Evolutionary conservation across 176 grass and related monocot species (phyloP).

Genomic region (Dactylis glomerata): DNA sequence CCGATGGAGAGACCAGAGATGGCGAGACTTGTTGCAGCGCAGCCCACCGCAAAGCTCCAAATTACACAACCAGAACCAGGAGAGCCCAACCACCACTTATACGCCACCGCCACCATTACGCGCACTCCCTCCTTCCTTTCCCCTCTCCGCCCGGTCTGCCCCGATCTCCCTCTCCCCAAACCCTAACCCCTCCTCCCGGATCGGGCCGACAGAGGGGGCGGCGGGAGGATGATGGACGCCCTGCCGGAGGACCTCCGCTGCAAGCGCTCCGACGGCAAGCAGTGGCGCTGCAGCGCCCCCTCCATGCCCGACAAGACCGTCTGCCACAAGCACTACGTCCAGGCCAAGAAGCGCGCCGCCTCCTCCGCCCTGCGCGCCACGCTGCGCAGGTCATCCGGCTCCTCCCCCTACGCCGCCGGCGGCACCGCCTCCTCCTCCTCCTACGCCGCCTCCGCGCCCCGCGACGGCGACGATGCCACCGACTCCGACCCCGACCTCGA

Average conservation of each 20-base stretch:
- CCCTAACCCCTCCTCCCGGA: slow-evolving; percentile 45
- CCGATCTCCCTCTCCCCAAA: slow-evolving; percentile 19
- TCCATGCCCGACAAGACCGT: slow-evolving; percentile 98
- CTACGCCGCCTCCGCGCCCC: neutral
- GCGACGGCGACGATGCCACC: neutral
- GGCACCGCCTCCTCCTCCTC: neutral
- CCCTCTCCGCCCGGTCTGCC: neutral
- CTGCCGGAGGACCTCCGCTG: slow-evolving; percentile 84
- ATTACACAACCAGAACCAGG: slow-evolving; percentile 30
- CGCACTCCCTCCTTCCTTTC: neutral
- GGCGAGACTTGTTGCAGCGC: slow-evolving; percentile 44
- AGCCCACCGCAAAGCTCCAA: slow-evolving; percentile 33
- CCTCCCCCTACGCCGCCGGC: neutral
- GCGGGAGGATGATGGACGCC: slow-evolving; percentile 53
- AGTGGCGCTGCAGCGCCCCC: slow-evolving; percentile 91
- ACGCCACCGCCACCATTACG: slow-evolving; percentile 29
- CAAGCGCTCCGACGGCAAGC: slow-evolving; percentile 99
- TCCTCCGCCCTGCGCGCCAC: slow-evolving; percentile 80
- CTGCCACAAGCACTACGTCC: slow-evolving; percentile 97
- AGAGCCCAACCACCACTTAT: slow-evolving; percentile 41
- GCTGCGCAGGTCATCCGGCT: slow-evolving; percentile 50
- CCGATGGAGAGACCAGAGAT: neutral
- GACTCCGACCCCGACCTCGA: slow-evolving; percentile 15
- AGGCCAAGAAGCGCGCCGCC: slow-evolving; percentile 94
- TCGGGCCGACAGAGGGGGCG: neutral